These are phyloP conservation scores for Pseudogymnoascus sp. DNA, from an alignment of 2,329 filamentous ascomycete genomes.

Conservation along the genomic window DNA sequence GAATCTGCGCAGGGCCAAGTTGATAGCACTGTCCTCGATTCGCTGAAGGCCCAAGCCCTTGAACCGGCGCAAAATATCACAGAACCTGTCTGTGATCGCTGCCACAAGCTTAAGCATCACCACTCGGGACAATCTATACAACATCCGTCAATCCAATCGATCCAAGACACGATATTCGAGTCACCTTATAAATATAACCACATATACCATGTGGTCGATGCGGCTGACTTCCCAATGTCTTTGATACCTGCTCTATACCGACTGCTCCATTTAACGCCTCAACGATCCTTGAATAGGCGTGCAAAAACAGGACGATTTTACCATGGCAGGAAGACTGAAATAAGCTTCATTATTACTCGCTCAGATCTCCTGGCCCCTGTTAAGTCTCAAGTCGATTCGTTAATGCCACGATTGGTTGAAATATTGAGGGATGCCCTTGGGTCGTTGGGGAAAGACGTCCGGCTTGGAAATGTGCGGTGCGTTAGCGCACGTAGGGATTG, in stretches of 20 bases:
- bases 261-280: constrained; percentile 61
- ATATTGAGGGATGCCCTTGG: constrained; percentile 73
- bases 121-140: constrained; percentile 62
- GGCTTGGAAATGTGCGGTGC: constrained; percentile 79
- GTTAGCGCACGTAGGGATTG: constrained; percentile 81
- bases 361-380: constrained; percentile 77
- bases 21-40: neutral
- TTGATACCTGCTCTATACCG: constrained; percentile 69
- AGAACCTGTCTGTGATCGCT: constrained; percentile 73
- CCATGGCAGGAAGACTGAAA: constrained; percentile 60
- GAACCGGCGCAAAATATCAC: constrained; percentile 23
- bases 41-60: neutral
- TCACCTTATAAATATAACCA: constrained; percentile 88
- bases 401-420: constrained; percentile 78
- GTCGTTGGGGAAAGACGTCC: constrained; percentile 55
- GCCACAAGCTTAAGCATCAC: constrained; percentile 75
- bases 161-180: constrained; percentile 77
- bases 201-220: constrained; percentile 90
- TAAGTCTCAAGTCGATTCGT: constrained; percentile 71
- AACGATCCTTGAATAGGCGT: constrained; percentile 74
- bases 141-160: constrained; percentile 72
- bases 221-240: constrained; percentile 94
- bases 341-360: constrained; percentile 87
- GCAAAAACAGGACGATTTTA: constrained; percentile 60
- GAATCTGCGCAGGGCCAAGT: constrained; percentile 1